phyloP scores from a whole-genome alignment of 345 rosid genomes.

The Abelmoschus esculentus region DNA sequence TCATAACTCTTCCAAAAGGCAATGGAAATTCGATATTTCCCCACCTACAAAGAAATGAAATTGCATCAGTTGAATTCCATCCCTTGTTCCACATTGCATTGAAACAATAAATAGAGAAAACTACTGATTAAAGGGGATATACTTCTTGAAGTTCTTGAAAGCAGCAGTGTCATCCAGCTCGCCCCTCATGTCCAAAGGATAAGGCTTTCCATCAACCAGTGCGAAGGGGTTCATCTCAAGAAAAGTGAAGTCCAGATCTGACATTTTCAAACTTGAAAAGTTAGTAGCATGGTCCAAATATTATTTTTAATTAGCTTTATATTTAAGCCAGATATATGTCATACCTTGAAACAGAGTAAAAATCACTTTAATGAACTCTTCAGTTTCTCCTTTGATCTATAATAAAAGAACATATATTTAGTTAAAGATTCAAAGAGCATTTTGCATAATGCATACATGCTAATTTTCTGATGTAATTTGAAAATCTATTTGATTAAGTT shows the following conservation, averaged over 20 bases:
- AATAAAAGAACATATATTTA: constrained; percentile 1
- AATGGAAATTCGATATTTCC: constrained; percentile 80
- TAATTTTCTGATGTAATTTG: neutral
- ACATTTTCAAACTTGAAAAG: constrained; percentile 2
- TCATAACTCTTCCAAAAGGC: constrained; percentile 98
- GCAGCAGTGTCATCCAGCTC: constrained; percentile 96
- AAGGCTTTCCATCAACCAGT: constrained; percentile 85
- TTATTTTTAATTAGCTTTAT: neutral
- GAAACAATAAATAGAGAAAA: neutral
- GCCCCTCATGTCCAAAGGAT: constrained; percentile 97
- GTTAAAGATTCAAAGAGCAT: constrained; percentile 4
- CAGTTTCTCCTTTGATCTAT: constrained; percentile 59
- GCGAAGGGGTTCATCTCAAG: constrained; percentile 98
- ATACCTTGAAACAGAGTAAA: constrained; percentile 81
- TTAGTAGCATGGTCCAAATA: constrained; percentile 11
- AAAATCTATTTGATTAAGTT: neutral
- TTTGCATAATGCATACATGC: neutral
- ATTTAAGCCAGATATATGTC: neutral
- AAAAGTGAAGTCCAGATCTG: constrained; percentile 96
- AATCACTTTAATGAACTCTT: constrained; percentile 59
- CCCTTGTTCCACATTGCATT: neutral
- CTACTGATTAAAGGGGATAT: constrained; percentile 13
- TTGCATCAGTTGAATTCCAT: constrained; percentile 8
- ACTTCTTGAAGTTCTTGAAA: constrained; percentile 97
- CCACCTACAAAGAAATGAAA: constrained; percentile 52